A percentile compares a stretch with the other conserved stretches of the same genome.
These are phyloP conservation scores for Fusarium chaquense DNA, from an alignment of 2,329 filamentous ascomycete species.

Conservation along the genomic window DNA sequence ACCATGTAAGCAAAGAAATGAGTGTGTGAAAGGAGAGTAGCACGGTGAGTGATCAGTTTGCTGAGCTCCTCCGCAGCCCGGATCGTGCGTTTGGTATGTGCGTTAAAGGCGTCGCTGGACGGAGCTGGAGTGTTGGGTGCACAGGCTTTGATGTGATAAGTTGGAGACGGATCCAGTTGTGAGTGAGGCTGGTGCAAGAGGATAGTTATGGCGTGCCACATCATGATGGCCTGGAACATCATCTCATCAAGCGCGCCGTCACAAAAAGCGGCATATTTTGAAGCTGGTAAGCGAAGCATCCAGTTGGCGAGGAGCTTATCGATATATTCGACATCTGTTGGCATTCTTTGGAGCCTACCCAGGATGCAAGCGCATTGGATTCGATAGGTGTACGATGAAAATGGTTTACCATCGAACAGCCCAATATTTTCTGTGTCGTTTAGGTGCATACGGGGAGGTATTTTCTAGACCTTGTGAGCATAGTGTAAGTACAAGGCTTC, in stretches of 20 bases:
- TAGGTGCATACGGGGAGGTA: background rate
- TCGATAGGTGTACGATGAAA: slow-evolving; percentile 7
- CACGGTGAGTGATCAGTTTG: background rate
- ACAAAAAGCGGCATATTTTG: background rate
- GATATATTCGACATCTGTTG: background rate
- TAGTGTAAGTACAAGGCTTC: accelerated
- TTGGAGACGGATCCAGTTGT: slow-evolving; percentile 2
- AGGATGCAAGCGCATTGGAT: slow-evolving; percentile 14
- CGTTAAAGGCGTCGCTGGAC: slow-evolving; percentile 2
- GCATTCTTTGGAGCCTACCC: background rate
- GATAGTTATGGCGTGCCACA: slow-evolving; percentile 14
- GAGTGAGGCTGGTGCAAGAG: slow-evolving; percentile 10
- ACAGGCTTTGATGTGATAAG: slow-evolving; percentile 7
- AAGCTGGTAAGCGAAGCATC: slow-evolving; percentile 11
- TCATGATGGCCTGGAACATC: slow-evolving; percentile 19
- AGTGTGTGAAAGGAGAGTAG: background rate
- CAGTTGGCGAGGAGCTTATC: slow-evolving; percentile 5
- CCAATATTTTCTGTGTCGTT: background rate
- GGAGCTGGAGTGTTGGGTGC: background rate
- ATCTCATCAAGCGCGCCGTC: slow-evolving; percentile 1
- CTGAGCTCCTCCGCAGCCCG: slow-evolving; percentile 4
- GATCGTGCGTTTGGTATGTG: slow-evolving; percentile 8
- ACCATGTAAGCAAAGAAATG: slow-evolving; percentile 20
- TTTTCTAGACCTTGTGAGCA: background rate
- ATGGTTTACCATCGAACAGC: background rate